phyloP scores from a whole-genome alignment of 2,329 filamentous ascomycete species.

The Alternaria arbusti region DNA sequence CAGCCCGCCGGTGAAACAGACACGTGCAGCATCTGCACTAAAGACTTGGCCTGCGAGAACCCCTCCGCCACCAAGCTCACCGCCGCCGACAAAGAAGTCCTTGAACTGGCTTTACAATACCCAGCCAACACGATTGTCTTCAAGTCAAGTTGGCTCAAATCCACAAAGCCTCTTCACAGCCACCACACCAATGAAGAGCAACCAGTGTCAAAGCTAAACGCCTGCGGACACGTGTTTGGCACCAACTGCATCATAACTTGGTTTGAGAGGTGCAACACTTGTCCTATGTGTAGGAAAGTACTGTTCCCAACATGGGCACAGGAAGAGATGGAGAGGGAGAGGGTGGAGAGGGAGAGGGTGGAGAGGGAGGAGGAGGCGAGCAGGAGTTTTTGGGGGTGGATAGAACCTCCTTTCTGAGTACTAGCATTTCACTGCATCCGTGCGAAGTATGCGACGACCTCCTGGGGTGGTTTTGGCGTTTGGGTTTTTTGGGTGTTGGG shows the following conservation, averaged over 20 bases:
- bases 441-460: neutral
- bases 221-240: neutral
- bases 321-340: neutral
- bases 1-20: neutral
- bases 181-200: neutral
- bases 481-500: neutral
- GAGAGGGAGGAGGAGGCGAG: neutral
- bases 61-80: neutral
- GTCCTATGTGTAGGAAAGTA: neutral
- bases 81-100: neutral
- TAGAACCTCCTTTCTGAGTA: neutral
- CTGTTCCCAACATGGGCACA: neutral
- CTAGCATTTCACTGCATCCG: neutral
- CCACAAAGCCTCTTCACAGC: neutral
- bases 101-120: neutral
- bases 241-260: neutral
- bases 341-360: neutral
- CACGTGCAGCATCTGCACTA: neutral
- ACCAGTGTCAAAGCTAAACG: neutral
- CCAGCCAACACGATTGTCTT: neutral
- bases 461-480: neutral
- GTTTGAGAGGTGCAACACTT: neutral
- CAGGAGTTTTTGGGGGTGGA: neutral
- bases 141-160: neutral
- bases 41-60: constrained; percentile 3